A percentile compares a stretch with the other conserved stretches of the same genome.
Conservation (phyloP, 1,284 basidiomycete species). For the Cutaneotrichosporon sp. region DNA sequence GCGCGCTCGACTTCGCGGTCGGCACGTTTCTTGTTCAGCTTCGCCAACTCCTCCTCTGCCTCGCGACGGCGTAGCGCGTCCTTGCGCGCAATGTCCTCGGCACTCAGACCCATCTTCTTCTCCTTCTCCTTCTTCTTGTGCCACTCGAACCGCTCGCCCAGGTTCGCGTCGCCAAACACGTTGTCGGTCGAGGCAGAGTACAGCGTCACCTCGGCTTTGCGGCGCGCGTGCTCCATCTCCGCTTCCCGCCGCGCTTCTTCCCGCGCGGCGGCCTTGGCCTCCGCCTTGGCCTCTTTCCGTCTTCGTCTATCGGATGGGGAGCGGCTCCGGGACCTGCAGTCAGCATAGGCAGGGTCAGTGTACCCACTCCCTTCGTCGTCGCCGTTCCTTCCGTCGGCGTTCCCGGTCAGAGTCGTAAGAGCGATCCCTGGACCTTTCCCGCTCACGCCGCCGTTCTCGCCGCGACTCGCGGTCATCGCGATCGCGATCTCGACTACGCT, state of each 20-base stretch:
- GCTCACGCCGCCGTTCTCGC: too few species aligned
- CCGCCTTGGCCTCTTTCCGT: slow-evolving; percentile 70
- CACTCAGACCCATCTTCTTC: slow-evolving; percentile 73
- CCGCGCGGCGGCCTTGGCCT: slow-evolving; percentile 69
- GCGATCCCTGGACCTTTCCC: slow-evolving; percentile 27
- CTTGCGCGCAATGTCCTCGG: slow-evolving; percentile 70
- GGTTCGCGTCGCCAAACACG: slow-evolving; percentile 94
- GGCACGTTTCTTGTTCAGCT: slow-evolving; percentile 80
- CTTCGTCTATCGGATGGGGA: slow-evolving; percentile 30
- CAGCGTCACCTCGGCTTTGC: slow-evolving; percentile 73
- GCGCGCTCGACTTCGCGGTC: slow-evolving; percentile 85
- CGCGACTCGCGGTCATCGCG: too few species aligned
- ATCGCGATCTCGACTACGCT: slow-evolving; percentile 5
- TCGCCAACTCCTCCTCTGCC: slow-evolving; percentile 90
- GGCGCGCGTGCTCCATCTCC: slow-evolving; percentile 79
- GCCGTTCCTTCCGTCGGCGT: neutral
- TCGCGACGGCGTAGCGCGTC: slow-evolving; percentile 80
- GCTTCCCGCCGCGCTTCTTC: slow-evolving; percentile 71
- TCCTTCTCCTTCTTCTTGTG: slow-evolving; percentile 98
- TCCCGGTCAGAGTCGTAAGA: neutral
- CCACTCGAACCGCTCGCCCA: slow-evolving; percentile 94
- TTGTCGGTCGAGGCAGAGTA: slow-evolving; percentile 88
- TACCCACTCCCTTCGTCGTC: slow-evolving; percentile 32
- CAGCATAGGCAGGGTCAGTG: neutral
- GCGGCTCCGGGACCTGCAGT: slow-evolving; percentile 36